These are phyloP conservation scores for Rhizodiscina lignyota DNA, from an alignment of 495 filamentous ascomycete genomes.

Conservation along the genomic window DNA sequence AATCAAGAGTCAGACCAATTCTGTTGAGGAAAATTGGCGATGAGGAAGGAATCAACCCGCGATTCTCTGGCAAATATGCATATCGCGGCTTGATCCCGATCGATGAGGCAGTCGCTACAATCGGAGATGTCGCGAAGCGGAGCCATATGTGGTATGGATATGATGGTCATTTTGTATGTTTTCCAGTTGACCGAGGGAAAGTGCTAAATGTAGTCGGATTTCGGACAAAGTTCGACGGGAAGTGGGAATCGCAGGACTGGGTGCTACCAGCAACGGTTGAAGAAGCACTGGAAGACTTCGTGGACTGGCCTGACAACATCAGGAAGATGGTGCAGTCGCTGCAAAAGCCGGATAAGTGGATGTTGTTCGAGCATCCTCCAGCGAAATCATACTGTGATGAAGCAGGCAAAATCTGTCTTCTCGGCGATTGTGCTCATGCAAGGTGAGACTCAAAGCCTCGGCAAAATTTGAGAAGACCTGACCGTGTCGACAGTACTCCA, in stretches of 20 bases:
- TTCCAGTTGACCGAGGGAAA: slow-evolving; percentile 29
- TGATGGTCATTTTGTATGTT: slow-evolving; percentile 29
- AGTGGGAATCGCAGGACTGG: neutral
- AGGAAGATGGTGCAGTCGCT: neutral
- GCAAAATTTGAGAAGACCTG: too few species aligned
- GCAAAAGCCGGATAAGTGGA: slow-evolving; percentile 2
- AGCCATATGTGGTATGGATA: slow-evolving; percentile 25
- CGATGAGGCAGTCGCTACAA: slow-evolving; percentile 27
- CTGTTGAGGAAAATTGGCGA: slow-evolving; percentile 4
- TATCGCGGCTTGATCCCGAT: slow-evolving; percentile 37
- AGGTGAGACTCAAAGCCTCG: too few species aligned
- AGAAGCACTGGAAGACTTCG: neutral
- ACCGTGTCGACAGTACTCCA: too few species aligned
- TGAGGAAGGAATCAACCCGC: slow-evolving; percentile 1
- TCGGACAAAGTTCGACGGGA: slow-evolving; percentile 1
- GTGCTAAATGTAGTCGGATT: slow-evolving; percentile 27
- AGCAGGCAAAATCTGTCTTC: too few species aligned
- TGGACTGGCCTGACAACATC: neutral
- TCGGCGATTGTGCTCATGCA: too few species aligned
- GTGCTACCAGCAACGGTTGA: slow-evolving; percentile 1
- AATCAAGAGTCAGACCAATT: slow-evolving; percentile 2
- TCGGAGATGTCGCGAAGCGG: slow-evolving; percentile 31
- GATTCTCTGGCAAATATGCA: slow-evolving; percentile 11
- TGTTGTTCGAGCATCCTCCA: slow-evolving; percentile 8
- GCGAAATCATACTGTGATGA: too few species aligned